Conservation (phyloP, 345 rosid species). For the Camelina sativa region DNA sequence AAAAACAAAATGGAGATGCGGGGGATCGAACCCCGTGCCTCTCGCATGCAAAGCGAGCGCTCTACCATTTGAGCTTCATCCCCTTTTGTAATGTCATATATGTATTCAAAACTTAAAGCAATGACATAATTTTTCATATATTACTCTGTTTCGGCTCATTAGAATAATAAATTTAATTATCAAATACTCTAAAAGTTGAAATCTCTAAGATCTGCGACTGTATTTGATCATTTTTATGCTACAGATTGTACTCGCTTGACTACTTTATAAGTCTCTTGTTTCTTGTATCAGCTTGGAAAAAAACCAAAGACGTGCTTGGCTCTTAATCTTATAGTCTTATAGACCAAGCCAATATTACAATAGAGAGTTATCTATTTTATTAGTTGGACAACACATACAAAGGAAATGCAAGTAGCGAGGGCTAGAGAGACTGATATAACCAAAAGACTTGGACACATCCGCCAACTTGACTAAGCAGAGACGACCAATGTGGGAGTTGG, state of each 20-base stretch:
- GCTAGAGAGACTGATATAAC: neutral
- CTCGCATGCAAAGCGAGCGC: constrained; percentile 66
- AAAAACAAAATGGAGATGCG: neutral
- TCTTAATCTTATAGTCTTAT: neutral
- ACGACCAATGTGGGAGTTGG: constrained; percentile 2
- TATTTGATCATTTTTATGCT: neutral
- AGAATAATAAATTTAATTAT: no score
- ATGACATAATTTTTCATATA: no score
- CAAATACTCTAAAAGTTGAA: no score
- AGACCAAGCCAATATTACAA: neutral
- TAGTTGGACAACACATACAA: constrained; percentile 1
- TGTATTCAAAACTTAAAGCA: no score
- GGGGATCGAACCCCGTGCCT: constrained; percentile 36
- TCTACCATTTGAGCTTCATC: constrained; percentile 70
- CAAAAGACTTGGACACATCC: constrained; percentile 8
- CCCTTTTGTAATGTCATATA: neutral
- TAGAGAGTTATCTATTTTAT: neutral
- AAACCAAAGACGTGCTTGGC: neutral
- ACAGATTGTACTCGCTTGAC: neutral
- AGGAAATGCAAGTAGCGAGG: neutral
- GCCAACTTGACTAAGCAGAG: constrained; percentile 9
- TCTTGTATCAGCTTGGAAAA: neutral
- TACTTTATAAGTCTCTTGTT: neutral
- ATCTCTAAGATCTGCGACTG: no score
- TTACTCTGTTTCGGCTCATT: no score